Evolutionary conservation across 1,284 basidiomycete genomes (phyloP).

Genomic region (Rhodotorula mucilaginosa): DNA sequence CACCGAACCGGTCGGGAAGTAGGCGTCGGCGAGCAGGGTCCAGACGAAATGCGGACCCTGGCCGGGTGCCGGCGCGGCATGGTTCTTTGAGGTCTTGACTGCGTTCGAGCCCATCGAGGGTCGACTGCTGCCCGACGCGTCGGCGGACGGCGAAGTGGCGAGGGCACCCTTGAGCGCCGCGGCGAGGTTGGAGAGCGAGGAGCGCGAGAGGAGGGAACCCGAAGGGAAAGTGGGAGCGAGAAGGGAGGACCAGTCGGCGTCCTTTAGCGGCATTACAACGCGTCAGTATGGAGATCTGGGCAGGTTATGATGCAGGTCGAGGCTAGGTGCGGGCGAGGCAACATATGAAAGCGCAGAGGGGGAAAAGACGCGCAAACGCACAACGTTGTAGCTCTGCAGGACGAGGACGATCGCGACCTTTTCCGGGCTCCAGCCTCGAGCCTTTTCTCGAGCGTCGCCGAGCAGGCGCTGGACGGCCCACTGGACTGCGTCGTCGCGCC

Average conservation of each 20-base stretch:
- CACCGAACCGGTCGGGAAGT: constrained; percentile 56
- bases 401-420: constrained; percentile 77
- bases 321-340: background rate
- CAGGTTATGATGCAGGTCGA: no score
- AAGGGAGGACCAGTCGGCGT: constrained; percentile 67
- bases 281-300: background rate
- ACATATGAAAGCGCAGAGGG: background rate
- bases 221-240: constrained; percentile 68
- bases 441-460: constrained; percentile 42
- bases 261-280: constrained; percentile 27
- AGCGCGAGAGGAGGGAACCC: constrained; percentile 59
- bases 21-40: constrained; percentile 74
- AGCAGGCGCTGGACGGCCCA: constrained; percentile 59
- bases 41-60: constrained; percentile 90
- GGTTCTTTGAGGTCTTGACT: constrained; percentile 39
- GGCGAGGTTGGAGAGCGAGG: constrained; percentile 59
- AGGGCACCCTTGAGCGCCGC: constrained; percentile 66
- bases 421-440: constrained; percentile 70
- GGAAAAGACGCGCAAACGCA: constrained; percentile 39
- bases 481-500: constrained; percentile 68
- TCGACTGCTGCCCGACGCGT: constrained; percentile 32
- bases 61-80: constrained; percentile 60
- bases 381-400: constrained; percentile 61
- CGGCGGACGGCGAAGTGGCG: constrained; percentile 12
- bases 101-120: constrained; percentile 39